Evolutionary conservation across 2,329 filamentous ascomycete species (phyloP), one percentile per base, ranked within the genome.

Genomic region (Macroventuria anomochaeta): DNA sequence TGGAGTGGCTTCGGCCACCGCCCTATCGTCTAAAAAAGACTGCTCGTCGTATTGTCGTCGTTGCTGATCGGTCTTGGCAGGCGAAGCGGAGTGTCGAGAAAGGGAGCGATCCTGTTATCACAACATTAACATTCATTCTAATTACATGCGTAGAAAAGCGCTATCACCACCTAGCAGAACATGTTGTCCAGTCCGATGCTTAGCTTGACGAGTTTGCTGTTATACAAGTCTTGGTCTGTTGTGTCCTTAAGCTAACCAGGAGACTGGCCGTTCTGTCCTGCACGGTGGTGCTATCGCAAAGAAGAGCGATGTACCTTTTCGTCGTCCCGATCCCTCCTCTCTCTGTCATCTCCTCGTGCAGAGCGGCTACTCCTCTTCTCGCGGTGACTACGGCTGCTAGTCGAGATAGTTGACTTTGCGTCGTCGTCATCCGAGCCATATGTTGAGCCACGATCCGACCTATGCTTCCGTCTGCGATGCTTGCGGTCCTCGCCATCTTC

Each of bases 1-100:
- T 76, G 79, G 79, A 76, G 66, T 58, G 55, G 60, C 57, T 63
- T 58, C 67, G 62, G 81, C 81, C 82, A 84, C 84, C 81, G 81
- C 83, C 83, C 82, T 78, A 76, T 78, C 77, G 70, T 73, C 84
- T 87, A 86, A 85, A 86, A 86, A 86, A 86, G 83, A 81, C 77
- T 80, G 70, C 56, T 68, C 75, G 69, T 69, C 76, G 71, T 75
- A 68, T 42, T 61, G 52, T 57, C 63, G 59, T 59, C 63, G 62
- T 59, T 65, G 59, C 13, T 58, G 49, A 26, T 51, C 33, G 26
- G 41, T 62, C 65, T 64, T 64, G 64, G 62, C 66, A 62, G 61
- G 58, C 55, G 60, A 56, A 44, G 58, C 55, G 47, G 63, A 59
- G 39, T 51, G 57, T 63, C 64, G 67, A 62, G 65, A 61, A 52